Evolutionary conservation across 805 yeast species (phyloP).

Genomic region (Starmerella davenportii): DNA sequence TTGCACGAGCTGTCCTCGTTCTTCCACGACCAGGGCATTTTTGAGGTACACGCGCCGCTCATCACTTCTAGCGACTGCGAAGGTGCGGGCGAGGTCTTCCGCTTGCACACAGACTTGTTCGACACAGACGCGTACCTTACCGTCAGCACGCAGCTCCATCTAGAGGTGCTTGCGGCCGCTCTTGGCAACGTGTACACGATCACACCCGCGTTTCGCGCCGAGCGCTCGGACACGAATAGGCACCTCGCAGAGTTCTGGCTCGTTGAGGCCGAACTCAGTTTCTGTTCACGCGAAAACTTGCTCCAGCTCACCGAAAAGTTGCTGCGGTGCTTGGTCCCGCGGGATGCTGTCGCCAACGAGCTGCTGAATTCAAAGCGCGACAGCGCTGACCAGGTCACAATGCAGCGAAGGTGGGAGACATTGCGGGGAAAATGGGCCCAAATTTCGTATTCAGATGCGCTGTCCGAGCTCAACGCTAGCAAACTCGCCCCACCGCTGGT

Average conservation of each 20-base stretch:
- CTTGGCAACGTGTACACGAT: conserved; percentile 71
- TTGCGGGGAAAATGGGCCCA: conserved; percentile 44
- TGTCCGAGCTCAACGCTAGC: conserved; percentile 31
- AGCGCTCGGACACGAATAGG: conserved; percentile 72
- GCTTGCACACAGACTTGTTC: conserved; percentile 32
- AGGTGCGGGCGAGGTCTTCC: conserved; percentile 88
- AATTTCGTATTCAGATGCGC: conserved; percentile 61
- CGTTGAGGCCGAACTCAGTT: conserved; percentile 81
- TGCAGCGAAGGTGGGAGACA: conserved; percentile 41
- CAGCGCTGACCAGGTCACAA: conserved; percentile 23
- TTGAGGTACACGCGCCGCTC: conserved; percentile 70
- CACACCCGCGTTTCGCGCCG: conserved; percentile 89
- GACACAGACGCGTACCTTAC: conserved; percentile 56
- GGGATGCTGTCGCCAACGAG: conserved; percentile 14
- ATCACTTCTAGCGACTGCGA: conserved; percentile 86
- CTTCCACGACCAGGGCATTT: conserved; percentile 37
- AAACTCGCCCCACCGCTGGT: conserved; percentile 25
- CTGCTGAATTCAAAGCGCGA: conserved; percentile 20
- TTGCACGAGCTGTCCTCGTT: conserved; percentile 37
- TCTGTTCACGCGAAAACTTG: conserved; percentile 30
- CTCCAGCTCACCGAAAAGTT: conserved; percentile 53
- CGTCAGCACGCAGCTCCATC: conserved; percentile 81
- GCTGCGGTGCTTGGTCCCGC: conserved; percentile 36
- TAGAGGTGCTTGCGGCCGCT: conserved; percentile 64
- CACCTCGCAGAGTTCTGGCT: conserved; percentile 95